These are phyloP conservation scores for Aspergillus hiratsukae DNA, from an alignment of 2,329 filamentous ascomycete species.

Conservation along the genomic window DNA sequence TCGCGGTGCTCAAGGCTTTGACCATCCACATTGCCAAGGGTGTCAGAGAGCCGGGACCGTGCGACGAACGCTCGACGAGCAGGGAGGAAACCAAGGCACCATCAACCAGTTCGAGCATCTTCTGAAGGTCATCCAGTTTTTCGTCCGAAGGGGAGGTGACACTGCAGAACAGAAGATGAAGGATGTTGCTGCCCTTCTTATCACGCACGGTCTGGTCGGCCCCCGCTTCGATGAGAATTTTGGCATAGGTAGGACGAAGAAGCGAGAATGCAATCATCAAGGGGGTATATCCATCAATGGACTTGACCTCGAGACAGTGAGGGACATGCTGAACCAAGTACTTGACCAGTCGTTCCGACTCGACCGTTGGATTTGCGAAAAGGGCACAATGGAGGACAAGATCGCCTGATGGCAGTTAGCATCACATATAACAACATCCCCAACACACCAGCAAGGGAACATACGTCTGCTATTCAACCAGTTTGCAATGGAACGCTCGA, in stretches of 20 bases:
- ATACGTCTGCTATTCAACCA: slow-evolving; percentile 48
- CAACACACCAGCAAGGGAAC: slow-evolving; percentile 7
- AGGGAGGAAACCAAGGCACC: slow-evolving; percentile 44
- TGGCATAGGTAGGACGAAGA: slow-evolving; percentile 32
- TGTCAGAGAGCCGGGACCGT: slow-evolving; percentile 23
- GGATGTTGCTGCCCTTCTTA: slow-evolving; percentile 58
- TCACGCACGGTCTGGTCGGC: slow-evolving; percentile 66
- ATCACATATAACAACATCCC: background rate
- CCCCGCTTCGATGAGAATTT: slow-evolving; percentile 61
- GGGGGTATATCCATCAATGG: slow-evolving; percentile 50
- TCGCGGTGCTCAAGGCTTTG: slow-evolving; percentile 7
- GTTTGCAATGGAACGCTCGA: slow-evolving; percentile 58
- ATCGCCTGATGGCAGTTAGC: slow-evolving; percentile 20
- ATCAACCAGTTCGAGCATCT: slow-evolving; percentile 57
- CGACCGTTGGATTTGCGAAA: slow-evolving; percentile 38
- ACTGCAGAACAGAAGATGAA: slow-evolving; percentile 54
- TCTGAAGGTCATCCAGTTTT: slow-evolving; percentile 47
- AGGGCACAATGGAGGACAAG: slow-evolving; percentile 65
- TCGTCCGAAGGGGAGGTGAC: slow-evolving; percentile 19
- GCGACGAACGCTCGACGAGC: slow-evolving; percentile 27
- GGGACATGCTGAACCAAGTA: slow-evolving; percentile 63
- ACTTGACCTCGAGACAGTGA: slow-evolving; percentile 57
- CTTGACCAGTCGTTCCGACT: slow-evolving; percentile 54
- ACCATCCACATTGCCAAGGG: slow-evolving; percentile 58
- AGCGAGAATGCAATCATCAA: slow-evolving; percentile 62